Evolutionary conservation across 345 rosid genomes (phyloP).

Genomic region (Citrus sp.): DNA sequence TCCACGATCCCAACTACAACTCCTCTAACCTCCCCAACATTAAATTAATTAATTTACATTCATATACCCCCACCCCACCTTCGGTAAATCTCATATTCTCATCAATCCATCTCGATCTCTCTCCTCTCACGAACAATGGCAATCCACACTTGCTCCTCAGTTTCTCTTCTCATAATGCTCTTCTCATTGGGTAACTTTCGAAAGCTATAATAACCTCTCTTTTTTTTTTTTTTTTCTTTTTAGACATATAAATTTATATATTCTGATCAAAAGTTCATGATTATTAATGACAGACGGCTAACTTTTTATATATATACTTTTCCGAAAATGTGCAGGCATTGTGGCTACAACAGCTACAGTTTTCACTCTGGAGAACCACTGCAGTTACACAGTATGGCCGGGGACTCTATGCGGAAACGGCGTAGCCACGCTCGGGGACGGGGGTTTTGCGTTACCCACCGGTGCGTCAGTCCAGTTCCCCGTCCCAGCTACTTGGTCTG

Average conservation of each 20-base stretch:
- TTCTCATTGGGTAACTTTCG: slow-evolving; percentile 21
- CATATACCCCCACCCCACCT: too few species aligned
- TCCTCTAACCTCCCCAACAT: slow-evolving; percentile 3
- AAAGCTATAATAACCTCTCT: too few species aligned
- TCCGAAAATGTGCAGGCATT: slow-evolving; percentile 19
- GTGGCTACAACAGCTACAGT: slow-evolving; percentile 45
- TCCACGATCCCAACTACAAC: slow-evolving; percentile 13
- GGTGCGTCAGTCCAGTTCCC: slow-evolving; percentile 49
- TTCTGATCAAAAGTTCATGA: not conserved
- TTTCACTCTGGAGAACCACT: slow-evolving; percentile 68
- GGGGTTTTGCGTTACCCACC: slow-evolving; percentile 57
- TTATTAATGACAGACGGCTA: too few species aligned
- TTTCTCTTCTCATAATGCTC: slow-evolving; percentile 21
- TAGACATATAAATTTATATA: too few species aligned
- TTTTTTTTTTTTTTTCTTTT: too few species aligned
- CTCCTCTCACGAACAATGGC: slow-evolving; percentile 16
- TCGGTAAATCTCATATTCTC: too few species aligned
- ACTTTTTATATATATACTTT: not conserved
- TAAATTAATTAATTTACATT: too few species aligned
- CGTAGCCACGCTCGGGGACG: slow-evolving; percentile 56
- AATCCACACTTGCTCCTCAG: not conserved
- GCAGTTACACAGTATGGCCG: slow-evolving; percentile 80
- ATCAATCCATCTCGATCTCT: not conserved
- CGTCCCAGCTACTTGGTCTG: slow-evolving; percentile 82
- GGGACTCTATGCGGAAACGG: slow-evolving; percentile 73